Conservation (phyloP, 805 yeast genomes). For the Candida sphagnicola region DNA sequence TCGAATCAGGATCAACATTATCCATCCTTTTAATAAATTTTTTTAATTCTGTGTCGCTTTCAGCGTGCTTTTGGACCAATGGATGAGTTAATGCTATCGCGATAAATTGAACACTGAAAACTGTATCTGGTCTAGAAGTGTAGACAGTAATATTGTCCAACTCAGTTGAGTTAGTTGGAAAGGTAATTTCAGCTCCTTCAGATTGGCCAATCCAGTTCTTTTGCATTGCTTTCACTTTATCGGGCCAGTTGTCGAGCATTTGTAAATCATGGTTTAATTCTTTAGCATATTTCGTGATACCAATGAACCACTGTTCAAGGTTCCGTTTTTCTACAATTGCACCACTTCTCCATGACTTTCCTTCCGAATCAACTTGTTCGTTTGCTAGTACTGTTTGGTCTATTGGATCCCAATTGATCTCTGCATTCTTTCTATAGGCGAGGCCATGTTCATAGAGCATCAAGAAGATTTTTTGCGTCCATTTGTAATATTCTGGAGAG, state of each 20-base stretch:
- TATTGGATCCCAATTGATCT: constrained; percentile 97
- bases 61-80: constrained; percentile 39
- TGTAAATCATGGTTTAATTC: constrained; percentile 63
- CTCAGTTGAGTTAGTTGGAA: constrained; percentile 27
- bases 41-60: constrained; percentile 35
- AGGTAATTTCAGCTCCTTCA: constrained; percentile 67
- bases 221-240: constrained; percentile 86
- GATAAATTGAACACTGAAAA: constrained; percentile 76
- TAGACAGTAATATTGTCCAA: constrained; percentile 47
- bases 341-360: constrained; percentile 96
- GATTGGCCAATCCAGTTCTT: constrained; percentile 92
- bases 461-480: constrained; percentile 86
- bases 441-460: constrained; percentile 69
- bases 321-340: constrained; percentile 82
- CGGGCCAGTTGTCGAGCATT: constrained; percentile 74
- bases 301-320: constrained; percentile 90
- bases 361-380: constrained; percentile 91
- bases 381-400: constrained; percentile 92
- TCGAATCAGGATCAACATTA: constrained; percentile 21
- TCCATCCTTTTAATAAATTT: constrained; percentile 54
- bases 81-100: constrained; percentile 77
- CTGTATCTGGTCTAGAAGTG: constrained; percentile 89
- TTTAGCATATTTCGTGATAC: constrained; percentile 78
- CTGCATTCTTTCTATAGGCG: constrained; percentile 83
- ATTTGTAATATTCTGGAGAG: constrained; percentile 79